Percentiles rank a stretch among this genome's conserved stretches.
Evolutionary conservation across 805 yeast species (phyloP).

Genomic region (Kluyveromyces nonfermentans): DNA sequence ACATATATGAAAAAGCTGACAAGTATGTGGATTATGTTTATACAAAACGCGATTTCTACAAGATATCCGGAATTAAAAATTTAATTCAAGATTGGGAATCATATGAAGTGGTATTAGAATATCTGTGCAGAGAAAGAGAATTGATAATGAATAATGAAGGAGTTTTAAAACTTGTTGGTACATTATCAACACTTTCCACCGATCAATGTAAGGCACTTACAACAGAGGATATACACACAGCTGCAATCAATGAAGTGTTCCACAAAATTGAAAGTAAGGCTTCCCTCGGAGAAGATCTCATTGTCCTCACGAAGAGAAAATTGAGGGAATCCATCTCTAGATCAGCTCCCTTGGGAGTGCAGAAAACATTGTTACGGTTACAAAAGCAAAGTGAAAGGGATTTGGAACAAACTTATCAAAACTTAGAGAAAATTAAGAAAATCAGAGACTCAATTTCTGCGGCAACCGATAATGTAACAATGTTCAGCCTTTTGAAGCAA

Average conservation of each 20-base stretch:
- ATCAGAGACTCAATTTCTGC: slow-evolving; percentile 35
- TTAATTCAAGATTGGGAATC: slow-evolving; percentile 8
- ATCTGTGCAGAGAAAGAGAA: slow-evolving; percentile 12
- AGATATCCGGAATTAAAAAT: slow-evolving; percentile 7
- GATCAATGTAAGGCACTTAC: slow-evolving; percentile 15
- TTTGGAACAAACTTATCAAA: slow-evolving; percentile 24
- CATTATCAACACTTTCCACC: slow-evolving; percentile 10
- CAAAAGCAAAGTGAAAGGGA: slow-evolving; percentile 30
- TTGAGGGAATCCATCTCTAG: slow-evolving; percentile 15
- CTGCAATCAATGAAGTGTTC: slow-evolving; percentile 26
- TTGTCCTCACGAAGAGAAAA: slow-evolving; percentile 9
- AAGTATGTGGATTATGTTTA: slow-evolving; percentile 19
- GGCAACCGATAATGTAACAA: slow-evolving; percentile 33
- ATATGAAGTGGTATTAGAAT: slow-evolving; percentile 13
- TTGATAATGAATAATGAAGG: slow-evolving; percentile 9
- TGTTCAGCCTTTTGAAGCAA: slow-evolving; percentile 31
- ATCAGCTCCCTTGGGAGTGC: slow-evolving; percentile 20
- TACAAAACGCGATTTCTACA: slow-evolving; percentile 12
- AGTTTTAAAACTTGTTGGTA: slow-evolving; percentile 15
- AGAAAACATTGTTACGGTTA: slow-evolving; percentile 28
- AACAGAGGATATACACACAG: slow-evolving; percentile 28
- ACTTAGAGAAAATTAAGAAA: slow-evolving; percentile 31
- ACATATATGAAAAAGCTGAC: slow-evolving; percentile 12
- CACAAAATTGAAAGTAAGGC: slow-evolving; percentile 12
- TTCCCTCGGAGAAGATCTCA: slow-evolving; percentile 16